These are phyloP conservation scores for Nakazawaea molendinolei DNA, from an alignment of 805 yeast genomes.

Conservation along the genomic window DNA sequence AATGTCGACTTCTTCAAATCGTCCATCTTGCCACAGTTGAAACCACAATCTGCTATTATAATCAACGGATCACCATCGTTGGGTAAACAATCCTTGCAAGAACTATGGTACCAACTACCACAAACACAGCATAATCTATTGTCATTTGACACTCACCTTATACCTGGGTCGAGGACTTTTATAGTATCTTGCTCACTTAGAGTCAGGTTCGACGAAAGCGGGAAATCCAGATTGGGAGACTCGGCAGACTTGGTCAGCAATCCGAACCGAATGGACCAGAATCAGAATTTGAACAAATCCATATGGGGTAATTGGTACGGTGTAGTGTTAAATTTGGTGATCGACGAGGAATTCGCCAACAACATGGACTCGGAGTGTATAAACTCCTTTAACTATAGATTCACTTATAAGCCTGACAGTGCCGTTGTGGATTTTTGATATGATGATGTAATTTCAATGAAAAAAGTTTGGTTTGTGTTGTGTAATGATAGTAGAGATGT, in stretches of 20 bases:
- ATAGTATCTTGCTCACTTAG: conserved; percentile 45
- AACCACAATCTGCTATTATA: conserved; percentile 45
- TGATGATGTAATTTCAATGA: background rate
- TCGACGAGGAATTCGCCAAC: conserved; percentile 42
- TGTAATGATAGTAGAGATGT: no score
- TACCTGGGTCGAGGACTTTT: conserved; percentile 57
- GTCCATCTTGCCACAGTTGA: conserved; percentile 37
- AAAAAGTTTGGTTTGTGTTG: no score
- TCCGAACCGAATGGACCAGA: conserved; percentile 11
- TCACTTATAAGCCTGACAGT: conserved; percentile 58
- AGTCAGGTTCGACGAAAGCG: conserved; percentile 72
- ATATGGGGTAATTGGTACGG: conserved; percentile 72
- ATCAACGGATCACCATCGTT: conserved; percentile 54
- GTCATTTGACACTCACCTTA: conserved; percentile 59
- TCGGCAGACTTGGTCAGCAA: conserved; percentile 42
- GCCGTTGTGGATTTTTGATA: conserved; percentile 19
- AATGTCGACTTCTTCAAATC: conserved; percentile 16
- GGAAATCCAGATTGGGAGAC: conserved; percentile 59
- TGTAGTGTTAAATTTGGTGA: conserved; percentile 49
- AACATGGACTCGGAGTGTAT: conserved; percentile 40
- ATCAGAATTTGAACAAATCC: conserved; percentile 31
- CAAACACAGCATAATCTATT: conserved; percentile 54
- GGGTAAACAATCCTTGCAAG: conserved; percentile 46
- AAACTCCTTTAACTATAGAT: conserved; percentile 56
- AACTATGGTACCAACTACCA: conserved; percentile 52